Conservation (phyloP, 306 rosid species). For the Cyamopsis tetragonoloba region DNA sequence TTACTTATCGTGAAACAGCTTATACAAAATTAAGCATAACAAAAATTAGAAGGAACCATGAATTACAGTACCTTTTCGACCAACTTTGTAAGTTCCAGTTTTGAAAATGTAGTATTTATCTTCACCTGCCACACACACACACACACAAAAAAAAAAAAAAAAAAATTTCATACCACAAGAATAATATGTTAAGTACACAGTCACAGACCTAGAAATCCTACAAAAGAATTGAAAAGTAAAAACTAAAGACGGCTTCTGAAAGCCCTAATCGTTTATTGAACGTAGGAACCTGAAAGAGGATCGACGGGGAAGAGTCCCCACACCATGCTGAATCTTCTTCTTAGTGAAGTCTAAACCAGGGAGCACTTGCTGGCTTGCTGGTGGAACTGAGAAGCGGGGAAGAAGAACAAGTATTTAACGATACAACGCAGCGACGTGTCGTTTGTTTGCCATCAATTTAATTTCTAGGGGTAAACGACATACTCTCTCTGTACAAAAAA, state of each 20-base stretch:
- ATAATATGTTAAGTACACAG: neutral
- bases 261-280: neutral
- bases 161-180: neutral
- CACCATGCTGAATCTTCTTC: slow-evolving; percentile 60
- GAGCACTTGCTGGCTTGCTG: no score
- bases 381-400: no score
- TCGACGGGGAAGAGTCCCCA: slow-evolving; percentile 81
- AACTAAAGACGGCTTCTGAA: neutral
- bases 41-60: neutral
- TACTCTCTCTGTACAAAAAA: neutral
- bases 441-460: neutral
- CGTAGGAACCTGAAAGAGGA: slow-evolving; percentile 53
- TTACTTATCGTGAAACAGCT: neutral
- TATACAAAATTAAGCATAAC: neutral
- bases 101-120: slow-evolving; percentile 67
- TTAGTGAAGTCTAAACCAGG: neutral
- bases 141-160: neutral
- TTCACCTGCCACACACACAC: slow-evolving; percentile 53
- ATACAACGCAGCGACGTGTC: neutral
- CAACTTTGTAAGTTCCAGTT: slow-evolving; percentile 70
- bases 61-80: slow-evolving; percentile 74
- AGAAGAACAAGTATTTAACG: neutral
- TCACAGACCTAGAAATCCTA: neutral
- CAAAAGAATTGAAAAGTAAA: neutral
- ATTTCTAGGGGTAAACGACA: no score